Conservation (phyloP, 2,329 filamentous ascomycete genomes). For the Neonectria sp. region DNA sequence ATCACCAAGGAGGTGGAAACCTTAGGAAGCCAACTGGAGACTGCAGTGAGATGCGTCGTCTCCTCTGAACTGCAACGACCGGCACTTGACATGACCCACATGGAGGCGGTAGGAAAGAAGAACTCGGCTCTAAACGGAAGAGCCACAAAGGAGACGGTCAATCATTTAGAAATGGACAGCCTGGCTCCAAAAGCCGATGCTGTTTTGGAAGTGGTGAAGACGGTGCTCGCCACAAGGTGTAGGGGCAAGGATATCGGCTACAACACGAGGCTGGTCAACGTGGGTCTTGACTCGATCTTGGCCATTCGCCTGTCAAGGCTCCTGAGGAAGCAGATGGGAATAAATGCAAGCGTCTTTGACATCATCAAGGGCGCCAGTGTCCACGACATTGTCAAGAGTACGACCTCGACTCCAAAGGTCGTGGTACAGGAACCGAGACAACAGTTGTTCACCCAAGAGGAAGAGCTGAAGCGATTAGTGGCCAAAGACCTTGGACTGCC, state of each 20-base stretch:
- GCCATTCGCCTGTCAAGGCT: slow-evolving; percentile 42
- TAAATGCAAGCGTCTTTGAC: slow-evolving; percentile 38
- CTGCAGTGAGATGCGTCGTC: not conserved
- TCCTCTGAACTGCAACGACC: not conserved
- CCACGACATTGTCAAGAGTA: not conserved
- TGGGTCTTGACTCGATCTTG: slow-evolving; percentile 43
- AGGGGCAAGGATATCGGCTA: slow-evolving; percentile 31
- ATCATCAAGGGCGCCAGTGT: not conserved
- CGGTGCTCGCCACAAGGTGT: slow-evolving; percentile 28
- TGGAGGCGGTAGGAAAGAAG: not conserved
- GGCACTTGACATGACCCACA: not conserved
- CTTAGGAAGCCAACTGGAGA: not conserved
- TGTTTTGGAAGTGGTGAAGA: slow-evolving; percentile 24
- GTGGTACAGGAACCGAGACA: not conserved
- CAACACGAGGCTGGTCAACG: slow-evolving; percentile 39
- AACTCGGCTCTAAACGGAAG: not conserved
- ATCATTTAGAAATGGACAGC: not conserved
- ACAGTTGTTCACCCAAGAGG: not conserved
- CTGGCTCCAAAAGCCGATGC: not conserved
- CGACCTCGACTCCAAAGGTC: not conserved
- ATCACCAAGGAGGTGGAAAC: not conserved
- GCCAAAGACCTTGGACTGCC: slow-evolving; percentile 5
- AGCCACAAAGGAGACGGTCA: not conserved
- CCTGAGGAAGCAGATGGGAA: slow-evolving; percentile 36
- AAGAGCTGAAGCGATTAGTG: not conserved